Evolutionary conservation across 495 filamentous ascomycete species (phyloP).

Genomic region (Penicillium subrubescens): DNA sequence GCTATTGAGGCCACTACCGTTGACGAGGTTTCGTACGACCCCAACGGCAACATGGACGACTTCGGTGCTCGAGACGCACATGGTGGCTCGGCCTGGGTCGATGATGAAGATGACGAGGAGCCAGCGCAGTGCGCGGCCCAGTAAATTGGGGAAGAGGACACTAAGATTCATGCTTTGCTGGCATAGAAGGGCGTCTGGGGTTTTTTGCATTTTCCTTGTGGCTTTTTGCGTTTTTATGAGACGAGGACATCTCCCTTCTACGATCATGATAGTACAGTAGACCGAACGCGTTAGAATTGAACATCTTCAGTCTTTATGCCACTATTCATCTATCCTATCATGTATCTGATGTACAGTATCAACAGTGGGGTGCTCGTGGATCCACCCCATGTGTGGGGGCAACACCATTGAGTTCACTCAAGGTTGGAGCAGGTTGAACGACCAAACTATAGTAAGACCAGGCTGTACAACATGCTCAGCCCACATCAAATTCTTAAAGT

Average conservation of each 20-base stretch:
- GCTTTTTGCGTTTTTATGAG: not conserved
- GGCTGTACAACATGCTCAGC: too few species aligned
- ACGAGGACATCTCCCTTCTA: conserved; percentile 14
- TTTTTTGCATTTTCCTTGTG: conserved; percentile 23
- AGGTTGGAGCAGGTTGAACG: too few species aligned
- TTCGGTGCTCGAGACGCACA: conserved; percentile 72
- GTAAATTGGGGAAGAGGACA: conserved; percentile 47
- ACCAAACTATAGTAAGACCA: too few species aligned
- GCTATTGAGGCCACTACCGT: conserved; percentile 68
- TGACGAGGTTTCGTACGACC: conserved; percentile 85
- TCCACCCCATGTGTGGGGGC: not conserved
- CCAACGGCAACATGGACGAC: conserved; percentile 76
- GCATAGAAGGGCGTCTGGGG: conserved; percentile 35
- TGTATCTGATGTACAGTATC: not conserved
- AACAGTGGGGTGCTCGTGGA: not conserved
- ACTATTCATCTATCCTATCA: not conserved
- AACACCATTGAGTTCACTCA: too few species aligned
- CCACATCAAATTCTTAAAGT: too few species aligned
- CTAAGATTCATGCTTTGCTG: conserved; percentile 16
- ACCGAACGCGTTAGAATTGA: conserved; percentile 12
- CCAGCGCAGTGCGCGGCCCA: conserved; percentile 83
- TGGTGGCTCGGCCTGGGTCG: conserved; percentile 75
- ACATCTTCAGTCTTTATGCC: conserved; percentile 1
- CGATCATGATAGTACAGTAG: conserved; percentile 20
- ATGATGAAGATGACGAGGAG: conserved; percentile 66